Conservation (phyloP, 148 eudicot genomes). For the Persicaria maculosa region DNA sequence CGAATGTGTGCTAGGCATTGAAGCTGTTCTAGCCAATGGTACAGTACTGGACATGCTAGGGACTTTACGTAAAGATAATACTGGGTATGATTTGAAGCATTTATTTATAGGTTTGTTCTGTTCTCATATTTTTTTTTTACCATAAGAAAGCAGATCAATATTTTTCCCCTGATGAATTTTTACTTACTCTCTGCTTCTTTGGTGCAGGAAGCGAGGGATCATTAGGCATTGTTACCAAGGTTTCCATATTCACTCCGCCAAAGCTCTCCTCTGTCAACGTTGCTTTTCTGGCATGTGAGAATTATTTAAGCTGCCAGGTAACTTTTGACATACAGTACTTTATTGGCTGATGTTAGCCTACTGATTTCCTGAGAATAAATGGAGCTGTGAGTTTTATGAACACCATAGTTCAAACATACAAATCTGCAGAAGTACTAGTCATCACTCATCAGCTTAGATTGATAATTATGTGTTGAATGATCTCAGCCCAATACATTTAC, state of each 20-base stretch:
- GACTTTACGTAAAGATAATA: conserved; percentile 91
- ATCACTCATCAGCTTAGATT: not conserved
- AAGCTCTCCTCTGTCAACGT: conserved; percentile 75
- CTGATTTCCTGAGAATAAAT: not conserved
- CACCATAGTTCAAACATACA: not conserved
- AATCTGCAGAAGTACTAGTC: not conserved
- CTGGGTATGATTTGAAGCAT: conserved; percentile 99
- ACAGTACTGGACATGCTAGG: conserved; percentile 91
- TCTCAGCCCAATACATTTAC: not conserved
- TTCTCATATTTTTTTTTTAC: not conserved
- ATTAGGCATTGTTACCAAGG: conserved; percentile 80
- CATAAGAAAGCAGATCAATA: conserved; percentile 6
- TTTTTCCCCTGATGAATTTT: not conserved
- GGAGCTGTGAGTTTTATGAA: not conserved
- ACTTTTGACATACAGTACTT: not conserved
- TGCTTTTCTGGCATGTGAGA: conserved; percentile 91
- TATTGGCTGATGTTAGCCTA: conserved; percentile 2
- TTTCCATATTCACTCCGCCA: conserved; percentile 87
- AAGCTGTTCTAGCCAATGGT: conserved; percentile 91
- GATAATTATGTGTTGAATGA: not conserved
- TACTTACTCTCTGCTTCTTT: conserved; percentile 11
- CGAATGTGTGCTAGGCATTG: conserved; percentile 55
- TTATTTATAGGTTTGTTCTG: conserved; percentile 77
- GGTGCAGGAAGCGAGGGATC: conserved; percentile 93
- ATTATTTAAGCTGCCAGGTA: conserved; percentile 93